Evolutionary conservation across 306 rosid species (phyloP).

Genomic region (Glycine soja): DNA sequence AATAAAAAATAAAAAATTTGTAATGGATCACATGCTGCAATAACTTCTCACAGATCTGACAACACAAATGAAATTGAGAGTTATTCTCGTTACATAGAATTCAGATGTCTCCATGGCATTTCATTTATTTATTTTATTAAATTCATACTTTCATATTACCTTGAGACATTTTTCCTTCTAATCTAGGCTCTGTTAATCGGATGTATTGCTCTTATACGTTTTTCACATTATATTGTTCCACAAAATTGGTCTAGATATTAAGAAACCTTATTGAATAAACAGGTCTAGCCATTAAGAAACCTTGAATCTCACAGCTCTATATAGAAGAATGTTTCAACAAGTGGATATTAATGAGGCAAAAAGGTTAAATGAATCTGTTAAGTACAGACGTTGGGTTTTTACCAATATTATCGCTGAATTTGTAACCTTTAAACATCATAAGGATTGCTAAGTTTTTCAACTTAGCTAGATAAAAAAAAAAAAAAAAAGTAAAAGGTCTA

Average conservation of each 20-base stretch:
- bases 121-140: background rate
- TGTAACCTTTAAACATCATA: background rate
- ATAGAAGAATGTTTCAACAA: constrained; percentile 29
- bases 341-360: constrained; percentile 26
- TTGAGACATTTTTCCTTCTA: background rate
- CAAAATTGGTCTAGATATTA: constrained; percentile 10
- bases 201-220: background rate
- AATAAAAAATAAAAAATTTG: too few species aligned
- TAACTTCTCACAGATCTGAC: too few species aligned
- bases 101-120: background rate
- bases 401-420: constrained; percentile 11
- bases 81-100: too few species aligned
- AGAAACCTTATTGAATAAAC: background rate
- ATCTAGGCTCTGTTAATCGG: background rate
- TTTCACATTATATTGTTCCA: background rate
- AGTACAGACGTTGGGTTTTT: constrained; percentile 38
- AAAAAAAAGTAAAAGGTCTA: background rate
- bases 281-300: background rate
- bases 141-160: background rate
- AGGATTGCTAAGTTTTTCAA: constrained; percentile 21
- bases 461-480: constrained; percentile 13
- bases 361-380: constrained; percentile 11
- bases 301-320: constrained; percentile 6
- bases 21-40: too few species aligned
- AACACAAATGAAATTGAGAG: too few species aligned